A percentile compares a stretch with the other conserved stretches of the same genome.
Conservation (phyloP, 2,329 filamentous ascomycete species). For the Hymenoscyphus infarciens region DNA sequence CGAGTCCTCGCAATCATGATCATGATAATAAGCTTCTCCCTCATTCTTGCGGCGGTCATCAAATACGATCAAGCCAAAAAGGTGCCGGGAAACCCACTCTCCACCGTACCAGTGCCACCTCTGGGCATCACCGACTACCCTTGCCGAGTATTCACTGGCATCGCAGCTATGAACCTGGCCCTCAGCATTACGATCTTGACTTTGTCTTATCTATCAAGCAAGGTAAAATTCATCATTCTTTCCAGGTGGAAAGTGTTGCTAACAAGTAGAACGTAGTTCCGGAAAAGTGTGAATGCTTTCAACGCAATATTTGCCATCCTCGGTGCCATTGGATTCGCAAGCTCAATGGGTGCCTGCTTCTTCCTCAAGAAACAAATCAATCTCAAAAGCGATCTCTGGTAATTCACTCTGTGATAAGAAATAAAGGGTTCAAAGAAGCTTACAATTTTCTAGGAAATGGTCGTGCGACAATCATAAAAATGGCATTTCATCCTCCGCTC, state of each 20-base stretch:
- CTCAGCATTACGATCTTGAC: slow-evolving; percentile 16
- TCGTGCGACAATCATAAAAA: slow-evolving; percentile 22
- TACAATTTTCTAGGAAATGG: slow-evolving; percentile 20
- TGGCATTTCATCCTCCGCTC: slow-evolving; percentile 16
- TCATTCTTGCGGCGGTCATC: slow-evolving; percentile 21
- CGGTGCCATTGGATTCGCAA: slow-evolving; percentile 21
- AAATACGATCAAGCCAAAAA: slow-evolving; percentile 20
- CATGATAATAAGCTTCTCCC: slow-evolving; percentile 20
- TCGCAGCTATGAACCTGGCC: slow-evolving; percentile 20
- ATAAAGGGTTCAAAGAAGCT: neutral
- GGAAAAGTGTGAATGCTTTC: slow-evolving; percentile 19
- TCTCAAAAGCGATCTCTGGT: slow-evolving; percentile 23
- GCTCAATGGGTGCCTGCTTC: slow-evolving; percentile 21
- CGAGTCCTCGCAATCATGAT: slow-evolving; percentile 20
- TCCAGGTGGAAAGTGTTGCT: neutral
- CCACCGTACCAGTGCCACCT: slow-evolving; percentile 11
- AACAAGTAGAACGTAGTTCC: slow-evolving; percentile 14
- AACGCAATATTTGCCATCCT: slow-evolving; percentile 23
- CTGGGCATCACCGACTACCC: slow-evolving; percentile 19
- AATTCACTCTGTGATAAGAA: slow-evolving; percentile 1
- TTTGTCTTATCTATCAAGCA: slow-evolving; percentile 21
- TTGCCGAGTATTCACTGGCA: slow-evolving; percentile 18
- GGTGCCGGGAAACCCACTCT: slow-evolving; percentile 14
- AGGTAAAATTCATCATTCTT: slow-evolving; percentile 11
- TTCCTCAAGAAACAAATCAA: slow-evolving; percentile 17